phyloP scores from a whole-genome alignment of 2,329 filamentous ascomycete species.

The Neofusicoccum kwambonambiense region DNA sequence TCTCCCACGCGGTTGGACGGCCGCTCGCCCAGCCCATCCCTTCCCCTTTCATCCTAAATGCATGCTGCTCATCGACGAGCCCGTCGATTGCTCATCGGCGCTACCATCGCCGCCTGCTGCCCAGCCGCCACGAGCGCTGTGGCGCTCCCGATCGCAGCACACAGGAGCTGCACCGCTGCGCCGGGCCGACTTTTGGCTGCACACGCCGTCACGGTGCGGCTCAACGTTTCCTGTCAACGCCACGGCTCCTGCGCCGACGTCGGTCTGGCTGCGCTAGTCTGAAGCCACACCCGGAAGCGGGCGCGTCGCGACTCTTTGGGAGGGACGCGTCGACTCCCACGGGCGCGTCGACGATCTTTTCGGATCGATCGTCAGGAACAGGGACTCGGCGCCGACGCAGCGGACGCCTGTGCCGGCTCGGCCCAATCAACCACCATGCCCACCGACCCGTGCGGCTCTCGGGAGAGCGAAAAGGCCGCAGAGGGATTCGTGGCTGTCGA shows the following conservation, averaged over 20 bases:
- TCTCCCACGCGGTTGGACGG: background rate
- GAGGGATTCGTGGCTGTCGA: too few relatives aligned
- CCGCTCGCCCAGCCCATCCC: background rate
- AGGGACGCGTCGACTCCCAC: background rate
- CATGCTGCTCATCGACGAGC: background rate
- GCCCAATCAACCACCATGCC: too few relatives aligned
- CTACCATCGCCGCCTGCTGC: background rate
- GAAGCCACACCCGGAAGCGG: background rate
- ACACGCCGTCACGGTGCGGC: background rate
- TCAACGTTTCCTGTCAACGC: background rate
- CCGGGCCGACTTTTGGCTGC: too few relatives aligned
- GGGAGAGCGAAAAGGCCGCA: too few relatives aligned
- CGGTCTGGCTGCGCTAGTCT: background rate
- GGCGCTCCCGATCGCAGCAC: too few relatives aligned
- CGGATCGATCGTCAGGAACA: conserved; percentile 9
- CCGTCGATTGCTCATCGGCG: background rate
- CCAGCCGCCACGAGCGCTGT: too few relatives aligned
- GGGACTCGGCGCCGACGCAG: background rate
- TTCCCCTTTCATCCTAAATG: background rate
- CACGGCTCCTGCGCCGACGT: background rate
- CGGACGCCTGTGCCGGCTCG: background rate
- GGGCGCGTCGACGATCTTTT: background rate
- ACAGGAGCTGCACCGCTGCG: background rate
- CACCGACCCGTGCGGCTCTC: too few relatives aligned
- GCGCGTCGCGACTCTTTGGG: background rate